Base-by-base conservation (phyloP, 805 yeast species). In the Naumovozyma castellii region DNA sequence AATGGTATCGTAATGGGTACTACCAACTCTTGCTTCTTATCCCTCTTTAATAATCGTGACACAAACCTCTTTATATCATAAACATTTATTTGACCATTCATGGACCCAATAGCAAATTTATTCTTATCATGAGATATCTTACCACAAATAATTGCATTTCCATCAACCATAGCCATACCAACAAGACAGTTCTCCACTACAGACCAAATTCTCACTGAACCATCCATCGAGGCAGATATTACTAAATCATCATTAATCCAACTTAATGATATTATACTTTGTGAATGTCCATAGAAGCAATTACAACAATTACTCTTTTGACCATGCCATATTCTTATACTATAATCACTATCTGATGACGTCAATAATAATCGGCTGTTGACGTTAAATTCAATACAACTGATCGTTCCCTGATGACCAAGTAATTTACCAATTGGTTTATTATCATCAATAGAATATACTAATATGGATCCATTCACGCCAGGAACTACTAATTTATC, bases 321-420 rank as follows among this genome's bases (percentile, higher is more conserved):
- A 29, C 86, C 81, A 51, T 71, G 74, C 95, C 95, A 88, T 16
- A 86, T 66, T 48, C 84, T 73, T 6, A 87, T 69, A 0, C 73
- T 66, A 41, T 74, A 71, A 56, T 88, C 96, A 5, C 13, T 29
- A 54, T 84, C 94, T 1, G 94, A 78, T 6, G 84, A 78, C 2
- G 88, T 76, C 3, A 86, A 77, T 32, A 88, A 64, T 22, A 80
- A 57, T 47, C 75, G 75, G 13, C 69, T 64, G 2, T 59, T 56
- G 4, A 54, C 44, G 50, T 80, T 77, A 54, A 80, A 84, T 22
- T 64, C 56, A 3, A 87, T 63, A 4, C 62, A 61, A 13, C 83
- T 69, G 5, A 84, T 71, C 1, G 76, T 66, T 35, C 74, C 73
- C 8, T 71, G 65, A 56, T 86, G 95, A 1, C 95, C 95, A 9